Percentiles rank a stretch among this genome's conserved stretches.
phyloP scores from a whole-genome alignment of 371 early-diverging fungal species.

The Syncephalastrum monosporum region DNA sequence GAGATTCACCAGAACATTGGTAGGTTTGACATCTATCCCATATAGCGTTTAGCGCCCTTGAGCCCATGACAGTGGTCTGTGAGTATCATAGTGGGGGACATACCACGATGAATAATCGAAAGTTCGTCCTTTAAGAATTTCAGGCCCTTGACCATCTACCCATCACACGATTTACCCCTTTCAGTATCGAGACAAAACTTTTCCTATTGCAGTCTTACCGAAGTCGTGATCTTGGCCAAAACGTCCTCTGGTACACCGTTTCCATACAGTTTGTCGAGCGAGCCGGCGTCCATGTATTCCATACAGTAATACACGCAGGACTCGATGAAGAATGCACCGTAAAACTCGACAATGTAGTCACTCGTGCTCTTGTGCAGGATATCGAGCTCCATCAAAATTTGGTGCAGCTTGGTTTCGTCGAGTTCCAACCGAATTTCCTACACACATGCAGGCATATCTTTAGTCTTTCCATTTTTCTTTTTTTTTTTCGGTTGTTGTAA shows the following conservation, averaged over 20 bases:
- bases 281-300: constrained; percentile 96
- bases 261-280: constrained; percentile 83
- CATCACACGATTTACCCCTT: not conserved
- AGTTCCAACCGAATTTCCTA: constrained; percentile 92
- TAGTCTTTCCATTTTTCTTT: not conserved
- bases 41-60: not conserved
- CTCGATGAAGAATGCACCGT: constrained; percentile 97
- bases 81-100: not conserved
- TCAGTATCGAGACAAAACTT: not conserved
- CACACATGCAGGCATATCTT: constrained; percentile 12
- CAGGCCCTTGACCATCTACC: constrained; percentile 82
- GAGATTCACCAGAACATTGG: constrained; percentile 87
- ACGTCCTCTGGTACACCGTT: constrained; percentile 84
- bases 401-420: constrained; percentile 82
- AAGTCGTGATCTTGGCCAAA: constrained; percentile 72
- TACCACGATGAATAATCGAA: constrained; percentile 85
- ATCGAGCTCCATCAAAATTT: constrained; percentile 84
- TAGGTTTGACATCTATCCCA: constrained; percentile 86
- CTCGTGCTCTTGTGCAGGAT: constrained; percentile 85
- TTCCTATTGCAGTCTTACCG: constrained; percentile 46
- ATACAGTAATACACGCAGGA: constrained; percentile 94
- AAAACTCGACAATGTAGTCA: constrained; percentile 93
- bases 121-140: constrained; percentile 88
- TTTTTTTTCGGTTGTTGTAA: not conserved
- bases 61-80: not conserved